Percentiles rank a stretch among this genome's conserved stretches.
Evolutionary conservation across 257 asterid genomes (phyloP).

Genomic region (Parsonsia alboflavescens): DNA sequence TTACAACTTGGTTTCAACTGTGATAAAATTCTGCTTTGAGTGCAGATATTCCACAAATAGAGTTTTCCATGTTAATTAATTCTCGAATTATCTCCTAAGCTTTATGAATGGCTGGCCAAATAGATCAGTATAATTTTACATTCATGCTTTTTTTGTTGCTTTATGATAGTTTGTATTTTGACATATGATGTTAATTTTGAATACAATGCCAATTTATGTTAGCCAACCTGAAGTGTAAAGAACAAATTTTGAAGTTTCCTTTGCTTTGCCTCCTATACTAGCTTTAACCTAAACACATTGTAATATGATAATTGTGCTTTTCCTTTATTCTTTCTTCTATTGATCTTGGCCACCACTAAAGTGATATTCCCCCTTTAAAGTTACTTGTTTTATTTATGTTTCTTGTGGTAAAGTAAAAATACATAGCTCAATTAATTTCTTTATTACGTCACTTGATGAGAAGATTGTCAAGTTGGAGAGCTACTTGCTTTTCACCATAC

Average conservation of each 20-base stretch:
- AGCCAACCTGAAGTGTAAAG: not conserved
- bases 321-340: not conserved
- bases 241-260: not conserved
- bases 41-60: not conserved
- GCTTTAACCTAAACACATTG: not conserved
- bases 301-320: slow-evolving; percentile 1
- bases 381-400: not conserved
- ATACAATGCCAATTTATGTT: not conserved
- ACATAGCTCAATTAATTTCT: not conserved
- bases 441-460: not conserved
- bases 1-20: not conserved
- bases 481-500: not conserved
- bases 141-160: not conserved
- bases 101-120: not conserved
- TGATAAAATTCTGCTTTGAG: not conserved
- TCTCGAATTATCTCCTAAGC: not conserved
- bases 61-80: not conserved
- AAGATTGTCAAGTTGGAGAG: not conserved
- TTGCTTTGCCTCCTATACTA: not conserved
- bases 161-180: not conserved
- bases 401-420: not conserved
- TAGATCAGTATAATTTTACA: not conserved
- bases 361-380: not conserved
- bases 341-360: not conserved
- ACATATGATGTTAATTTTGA: not conserved